These are phyloP conservation scores for Sclerotinia borealis DNA, from an alignment of 2,329 filamentous ascomycete species.

Conservation along the genomic window DNA sequence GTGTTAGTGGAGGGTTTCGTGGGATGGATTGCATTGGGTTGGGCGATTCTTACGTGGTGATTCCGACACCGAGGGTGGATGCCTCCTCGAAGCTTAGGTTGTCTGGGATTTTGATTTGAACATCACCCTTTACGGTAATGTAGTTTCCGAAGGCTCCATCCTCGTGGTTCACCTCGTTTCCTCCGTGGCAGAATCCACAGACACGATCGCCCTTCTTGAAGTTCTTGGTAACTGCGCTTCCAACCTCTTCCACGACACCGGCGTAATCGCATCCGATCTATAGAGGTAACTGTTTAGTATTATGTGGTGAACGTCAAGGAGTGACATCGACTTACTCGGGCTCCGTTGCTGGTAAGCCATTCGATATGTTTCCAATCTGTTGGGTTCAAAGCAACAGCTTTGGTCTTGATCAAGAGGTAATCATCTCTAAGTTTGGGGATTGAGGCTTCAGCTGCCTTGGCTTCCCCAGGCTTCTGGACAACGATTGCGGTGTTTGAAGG, in stretches of 20 bases:
- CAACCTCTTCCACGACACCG: constrained; percentile 43
- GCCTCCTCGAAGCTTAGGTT: constrained; percentile 43
- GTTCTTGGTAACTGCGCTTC: constrained; percentile 36
- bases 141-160: constrained; percentile 36
- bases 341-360: constrained; percentile 20
- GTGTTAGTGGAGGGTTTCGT: constrained; percentile 21
- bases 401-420: constrained; percentile 30
- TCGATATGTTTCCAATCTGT: constrained; percentile 33
- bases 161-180: constrained; percentile 35
- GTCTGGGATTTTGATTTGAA: constrained; percentile 41
- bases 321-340: constrained; percentile 14
- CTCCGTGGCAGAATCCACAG: constrained; percentile 37
- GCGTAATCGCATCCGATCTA: constrained; percentile 42
- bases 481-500: constrained; percentile 25
- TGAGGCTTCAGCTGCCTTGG: constrained; percentile 20
- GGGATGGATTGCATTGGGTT: constrained; percentile 10
- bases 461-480: constrained; percentile 22
- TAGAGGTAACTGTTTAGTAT: neutral
- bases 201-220: constrained; percentile 45
- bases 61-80: constrained; percentile 30
- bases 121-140: constrained; percentile 33
- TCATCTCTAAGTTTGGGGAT: constrained; percentile 30
- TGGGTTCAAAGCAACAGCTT: constrained; percentile 30
- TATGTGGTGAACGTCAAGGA: neutral
- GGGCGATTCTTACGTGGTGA: constrained; percentile 19